A percentile compares a stretch with the other conserved stretches of the same genome.
Conservation (phyloP, 352 stramenopile genomes). For the Pythium phragmiticola region DNA sequence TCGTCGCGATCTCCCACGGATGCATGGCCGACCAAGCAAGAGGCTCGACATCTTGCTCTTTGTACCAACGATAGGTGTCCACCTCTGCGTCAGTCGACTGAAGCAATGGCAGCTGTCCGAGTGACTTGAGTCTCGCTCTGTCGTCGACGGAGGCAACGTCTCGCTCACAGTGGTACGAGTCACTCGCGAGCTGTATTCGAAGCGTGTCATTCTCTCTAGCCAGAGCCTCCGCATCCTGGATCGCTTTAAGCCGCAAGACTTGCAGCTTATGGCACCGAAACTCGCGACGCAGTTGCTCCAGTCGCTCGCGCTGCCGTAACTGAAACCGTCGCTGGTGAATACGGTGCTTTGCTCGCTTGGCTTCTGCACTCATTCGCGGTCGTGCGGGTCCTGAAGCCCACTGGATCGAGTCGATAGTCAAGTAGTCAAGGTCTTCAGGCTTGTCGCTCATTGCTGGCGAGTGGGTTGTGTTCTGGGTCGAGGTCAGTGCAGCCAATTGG, state of each 20-base stretch:
- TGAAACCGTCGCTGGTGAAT: not conserved
- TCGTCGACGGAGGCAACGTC: too few relatives aligned
- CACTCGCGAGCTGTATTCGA: not conserved
- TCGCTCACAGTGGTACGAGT: too few relatives aligned
- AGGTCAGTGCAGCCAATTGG: too few relatives aligned
- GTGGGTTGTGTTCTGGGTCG: not conserved
- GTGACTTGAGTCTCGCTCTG: too few relatives aligned
- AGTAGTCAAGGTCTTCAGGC: not conserved
- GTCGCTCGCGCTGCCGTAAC: not conserved
- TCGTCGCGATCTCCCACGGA: too few relatives aligned
- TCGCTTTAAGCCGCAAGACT: not conserved
- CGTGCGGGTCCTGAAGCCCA: not conserved
- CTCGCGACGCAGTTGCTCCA: not conserved
- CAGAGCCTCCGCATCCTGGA: not conserved
- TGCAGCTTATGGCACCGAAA: not conserved
- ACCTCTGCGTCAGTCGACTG: too few relatives aligned
- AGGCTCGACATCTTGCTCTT: too few relatives aligned
- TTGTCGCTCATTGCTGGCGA: not conserved
- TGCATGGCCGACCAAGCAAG: too few relatives aligned
- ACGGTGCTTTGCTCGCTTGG: conserved; percentile 6
- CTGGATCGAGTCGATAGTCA: conserved; percentile 4
- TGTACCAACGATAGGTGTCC: too few relatives aligned
- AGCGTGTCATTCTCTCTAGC: not conserved
- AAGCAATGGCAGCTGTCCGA: too few relatives aligned
- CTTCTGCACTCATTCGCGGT: not conserved